Conservation (phyloP, 2,329 filamentous ascomycete genomes). For the Cladophialophora bantiana region DNA sequence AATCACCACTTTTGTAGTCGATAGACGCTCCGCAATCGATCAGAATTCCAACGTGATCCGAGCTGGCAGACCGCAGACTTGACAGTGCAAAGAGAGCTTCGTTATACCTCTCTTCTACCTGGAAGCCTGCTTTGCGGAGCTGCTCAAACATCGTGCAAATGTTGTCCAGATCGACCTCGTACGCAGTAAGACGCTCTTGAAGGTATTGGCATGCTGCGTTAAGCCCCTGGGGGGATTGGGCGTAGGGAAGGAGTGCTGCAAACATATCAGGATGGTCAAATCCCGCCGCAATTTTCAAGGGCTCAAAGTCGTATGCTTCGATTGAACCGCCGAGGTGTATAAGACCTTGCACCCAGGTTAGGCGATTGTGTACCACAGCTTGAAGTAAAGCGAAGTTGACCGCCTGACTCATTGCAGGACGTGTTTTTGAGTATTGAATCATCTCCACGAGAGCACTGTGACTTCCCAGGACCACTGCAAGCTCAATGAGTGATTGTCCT, state of each 20-base stretch:
- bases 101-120: background rate
- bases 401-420: background rate
- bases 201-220: constrained; percentile 7
- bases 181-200: background rate
- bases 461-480: constrained; percentile 13
- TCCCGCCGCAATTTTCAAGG: constrained; percentile 12
- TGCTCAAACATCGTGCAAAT: constrained; percentile 17
- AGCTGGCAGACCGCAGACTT: background rate
- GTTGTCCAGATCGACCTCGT: background rate
- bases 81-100: constrained; percentile 14
- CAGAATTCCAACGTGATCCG: background rate
- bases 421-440: background rate
- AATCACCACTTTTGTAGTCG: constrained; percentile 11
- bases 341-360: constrained; percentile 5
- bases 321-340: constrained; percentile 14
- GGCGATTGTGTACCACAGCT: constrained; percentile 6
- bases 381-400: constrained; percentile 20
- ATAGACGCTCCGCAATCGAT: constrained; percentile 15
- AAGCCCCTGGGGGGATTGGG: background rate
- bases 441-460: constrained; percentile 12
- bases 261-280: constrained; percentile 11
- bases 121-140: background rate
- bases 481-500: constrained; percentile 12
- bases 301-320: constrained; percentile 17
- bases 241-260: background rate